These are phyloP conservation scores for Flueggea neowawraea DNA, from an alignment of 441 rosid genomes.

Conservation along the genomic window DNA sequence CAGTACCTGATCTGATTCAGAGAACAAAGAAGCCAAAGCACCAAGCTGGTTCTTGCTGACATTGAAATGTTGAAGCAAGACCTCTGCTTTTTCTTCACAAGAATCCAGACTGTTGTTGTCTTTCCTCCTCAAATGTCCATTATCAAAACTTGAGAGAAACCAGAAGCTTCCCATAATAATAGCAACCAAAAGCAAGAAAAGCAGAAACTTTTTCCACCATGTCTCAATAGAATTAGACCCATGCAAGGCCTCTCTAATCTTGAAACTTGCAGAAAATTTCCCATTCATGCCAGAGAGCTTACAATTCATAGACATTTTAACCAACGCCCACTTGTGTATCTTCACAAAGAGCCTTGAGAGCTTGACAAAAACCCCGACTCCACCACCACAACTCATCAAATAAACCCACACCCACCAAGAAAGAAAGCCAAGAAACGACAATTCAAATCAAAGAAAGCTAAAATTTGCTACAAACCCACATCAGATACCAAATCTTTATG, in stretches of 20 bases:
- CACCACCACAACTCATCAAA: constrained; percentile 41
- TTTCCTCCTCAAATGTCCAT: constrained; percentile 17
- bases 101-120: constrained; percentile 17
- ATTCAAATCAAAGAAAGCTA: constrained; percentile 5
- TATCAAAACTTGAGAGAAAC: constrained; percentile 32
- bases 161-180: constrained; percentile 32
- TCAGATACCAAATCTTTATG: constrained; percentile 22
- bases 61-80: constrained; percentile 91
- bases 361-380: constrained; percentile 39
- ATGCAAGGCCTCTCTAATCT: constrained; percentile 42
- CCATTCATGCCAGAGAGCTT: constrained; percentile 49
- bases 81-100: constrained; percentile 74
- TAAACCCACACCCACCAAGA: constrained; percentile 22
- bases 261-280: constrained; percentile 33
- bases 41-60: constrained; percentile 92
- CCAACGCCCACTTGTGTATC: constrained; percentile 32
- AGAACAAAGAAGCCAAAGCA: constrained; percentile 70
- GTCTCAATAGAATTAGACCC: constrained; percentile 30
- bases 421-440: not conserved
- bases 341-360: constrained; percentile 31
- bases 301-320: constrained; percentile 57
- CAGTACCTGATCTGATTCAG: constrained; percentile 72
- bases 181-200: constrained; percentile 41
- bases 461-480: constrained; percentile 15
- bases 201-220: constrained; percentile 44